Evolutionary conservation across 2,329 filamentous ascomycete species (phyloP).

Genomic region (Septoria linicola): DNA sequence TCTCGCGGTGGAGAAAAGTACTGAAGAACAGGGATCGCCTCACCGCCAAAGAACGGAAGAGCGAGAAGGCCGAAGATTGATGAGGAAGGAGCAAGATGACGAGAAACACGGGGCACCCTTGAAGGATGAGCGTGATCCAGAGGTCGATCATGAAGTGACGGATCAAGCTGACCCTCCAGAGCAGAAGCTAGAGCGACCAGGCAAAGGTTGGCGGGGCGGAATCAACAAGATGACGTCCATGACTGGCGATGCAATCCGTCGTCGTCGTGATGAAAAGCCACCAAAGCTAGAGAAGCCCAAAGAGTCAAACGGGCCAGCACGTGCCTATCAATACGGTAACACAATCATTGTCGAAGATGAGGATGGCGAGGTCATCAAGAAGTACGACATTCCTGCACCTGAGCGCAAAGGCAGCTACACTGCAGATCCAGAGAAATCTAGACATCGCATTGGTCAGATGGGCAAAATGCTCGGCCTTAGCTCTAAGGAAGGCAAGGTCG

Average conservation of each 20-base stretch:
- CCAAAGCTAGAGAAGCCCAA: conserved; percentile 39
- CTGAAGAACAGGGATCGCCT: conserved; percentile 46
- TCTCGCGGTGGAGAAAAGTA: conserved; percentile 61
- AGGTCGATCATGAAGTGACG: conserved; percentile 43
- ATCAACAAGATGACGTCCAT: conserved; percentile 44
- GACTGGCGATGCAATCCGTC: conserved; percentile 42
- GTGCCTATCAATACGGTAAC: conserved; percentile 82
- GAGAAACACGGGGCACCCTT: conserved; percentile 45
- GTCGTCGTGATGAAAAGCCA: conserved; percentile 42
- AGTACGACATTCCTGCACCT: conserved; percentile 68
- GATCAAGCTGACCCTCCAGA: conserved; percentile 74
- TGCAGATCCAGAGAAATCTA: conserved; percentile 34
- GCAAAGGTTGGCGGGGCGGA: conserved; percentile 42
- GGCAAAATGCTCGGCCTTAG: conserved; percentile 54
- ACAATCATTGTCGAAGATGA: conserved; percentile 88
- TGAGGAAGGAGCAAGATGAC: conserved; percentile 51
- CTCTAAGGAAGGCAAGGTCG: conserved; percentile 31
- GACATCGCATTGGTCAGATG: conserved; percentile 51
- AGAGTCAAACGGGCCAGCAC: conserved; percentile 67
- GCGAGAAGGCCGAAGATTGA: conserved; percentile 52
- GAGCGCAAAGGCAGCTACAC: conserved; percentile 38
- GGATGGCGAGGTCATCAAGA: conserved; percentile 82
- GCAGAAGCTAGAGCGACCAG: conserved; percentile 55
- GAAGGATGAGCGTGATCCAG: conserved; percentile 47
- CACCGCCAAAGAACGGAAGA: conserved; percentile 63